Percentiles rank a stretch among this genome's conserved stretches.
These are phyloP conservation scores for Coniochaeta hoffmannii DNA, from an alignment of 2,329 filamentous ascomycete species.

Conservation along the genomic window DNA sequence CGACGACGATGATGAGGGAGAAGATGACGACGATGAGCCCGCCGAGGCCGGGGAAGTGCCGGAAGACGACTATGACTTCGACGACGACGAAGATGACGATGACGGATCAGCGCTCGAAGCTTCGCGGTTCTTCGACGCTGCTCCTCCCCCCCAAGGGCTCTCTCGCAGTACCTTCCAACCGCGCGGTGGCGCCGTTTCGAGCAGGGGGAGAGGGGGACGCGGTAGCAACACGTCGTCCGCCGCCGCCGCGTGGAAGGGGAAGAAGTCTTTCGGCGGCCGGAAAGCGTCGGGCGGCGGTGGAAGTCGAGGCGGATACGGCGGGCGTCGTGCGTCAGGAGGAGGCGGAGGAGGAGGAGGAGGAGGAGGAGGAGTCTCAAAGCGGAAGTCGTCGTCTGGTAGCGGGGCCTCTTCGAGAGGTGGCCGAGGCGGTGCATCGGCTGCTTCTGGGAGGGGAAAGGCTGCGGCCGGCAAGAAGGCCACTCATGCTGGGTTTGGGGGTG, in stretches of 20 bases:
- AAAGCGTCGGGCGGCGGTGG: slow-evolving; percentile 8
- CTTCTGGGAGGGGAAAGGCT: background rate
- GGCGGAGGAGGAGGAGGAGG: too few species aligned
- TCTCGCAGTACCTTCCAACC: slow-evolving; percentile 5
- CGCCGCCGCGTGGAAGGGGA: slow-evolving; percentile 9
- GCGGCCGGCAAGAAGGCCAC: background rate
- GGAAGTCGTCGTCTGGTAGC: slow-evolving; percentile 5
- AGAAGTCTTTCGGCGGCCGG: slow-evolving; percentile 8
- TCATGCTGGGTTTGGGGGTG: background rate
- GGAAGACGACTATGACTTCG: slow-evolving; percentile 9
- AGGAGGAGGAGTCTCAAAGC: slow-evolving; percentile 13
- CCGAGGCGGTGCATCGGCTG: background rate
- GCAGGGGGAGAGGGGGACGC: background rate
- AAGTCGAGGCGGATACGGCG: slow-evolving; percentile 6
- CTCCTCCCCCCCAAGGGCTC: slow-evolving; percentile 5
- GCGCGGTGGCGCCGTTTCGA: background rate
- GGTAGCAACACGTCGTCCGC: slow-evolving; percentile 14
- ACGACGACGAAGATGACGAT: slow-evolving; percentile 23
- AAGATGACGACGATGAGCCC: slow-evolving; percentile 23
- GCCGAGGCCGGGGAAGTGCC: slow-evolving; percentile 1
- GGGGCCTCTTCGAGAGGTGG: background rate
- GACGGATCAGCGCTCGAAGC: slow-evolving; percentile 26
- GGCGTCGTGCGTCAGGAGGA: slow-evolving; percentile 5
- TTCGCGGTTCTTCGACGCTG: slow-evolving; percentile 39
- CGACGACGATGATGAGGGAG: slow-evolving; percentile 25